Evolutionary conservation across 805 yeast genomes (phyloP).

Genomic region (Wickerhamiella bombiphila): DNA sequence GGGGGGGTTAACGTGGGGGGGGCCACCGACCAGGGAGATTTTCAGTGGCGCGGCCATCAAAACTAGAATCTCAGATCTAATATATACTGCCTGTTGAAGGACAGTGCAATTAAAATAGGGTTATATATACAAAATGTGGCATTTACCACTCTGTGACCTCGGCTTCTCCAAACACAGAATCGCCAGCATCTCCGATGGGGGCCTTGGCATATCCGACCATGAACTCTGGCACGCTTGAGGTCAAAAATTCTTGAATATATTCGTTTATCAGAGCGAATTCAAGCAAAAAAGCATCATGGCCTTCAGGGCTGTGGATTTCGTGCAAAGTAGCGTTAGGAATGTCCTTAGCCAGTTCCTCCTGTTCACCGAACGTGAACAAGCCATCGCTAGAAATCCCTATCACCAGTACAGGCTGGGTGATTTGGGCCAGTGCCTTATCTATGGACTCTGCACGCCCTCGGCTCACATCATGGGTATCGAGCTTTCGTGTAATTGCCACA

Average conservation of each 20-base stretch:
- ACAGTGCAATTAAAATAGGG: too few species aligned
- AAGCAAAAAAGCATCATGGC: slow-evolving; percentile 90
- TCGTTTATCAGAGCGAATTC: slow-evolving; percentile 76
- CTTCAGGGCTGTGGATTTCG: slow-evolving; percentile 80
- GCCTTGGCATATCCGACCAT: slow-evolving; percentile 37
- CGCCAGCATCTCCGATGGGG: slow-evolving; percentile 26
- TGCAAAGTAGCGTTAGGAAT: slow-evolving; percentile 57
- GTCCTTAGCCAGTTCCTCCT: slow-evolving; percentile 61
- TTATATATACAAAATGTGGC: too few species aligned
- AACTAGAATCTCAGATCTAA: too few species aligned
- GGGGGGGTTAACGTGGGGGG: too few species aligned
- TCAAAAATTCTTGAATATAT: slow-evolving; percentile 53
- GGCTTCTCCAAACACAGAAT: slow-evolving; percentile 83
- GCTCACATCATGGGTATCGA: slow-evolving; percentile 89
- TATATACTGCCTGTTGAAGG: too few species aligned
- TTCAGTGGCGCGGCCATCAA: too few species aligned
- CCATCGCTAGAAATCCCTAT: slow-evolving; percentile 91
- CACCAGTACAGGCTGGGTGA: slow-evolving; percentile 63
- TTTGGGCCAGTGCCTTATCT: slow-evolving; percentile 39
- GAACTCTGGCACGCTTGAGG: slow-evolving; percentile 40
- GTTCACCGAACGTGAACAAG: slow-evolving; percentile 81
- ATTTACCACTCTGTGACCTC: slow-evolving; percentile 74
- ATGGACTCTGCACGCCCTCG: slow-evolving; percentile 47
- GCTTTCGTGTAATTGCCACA: slow-evolving; percentile 79
- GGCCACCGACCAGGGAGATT: too few species aligned